Evolutionary conservation across 148 eudicot species (phyloP), one percentile per base, ranked within the genome.

Genomic region (Pouteria glomerata): DNA sequence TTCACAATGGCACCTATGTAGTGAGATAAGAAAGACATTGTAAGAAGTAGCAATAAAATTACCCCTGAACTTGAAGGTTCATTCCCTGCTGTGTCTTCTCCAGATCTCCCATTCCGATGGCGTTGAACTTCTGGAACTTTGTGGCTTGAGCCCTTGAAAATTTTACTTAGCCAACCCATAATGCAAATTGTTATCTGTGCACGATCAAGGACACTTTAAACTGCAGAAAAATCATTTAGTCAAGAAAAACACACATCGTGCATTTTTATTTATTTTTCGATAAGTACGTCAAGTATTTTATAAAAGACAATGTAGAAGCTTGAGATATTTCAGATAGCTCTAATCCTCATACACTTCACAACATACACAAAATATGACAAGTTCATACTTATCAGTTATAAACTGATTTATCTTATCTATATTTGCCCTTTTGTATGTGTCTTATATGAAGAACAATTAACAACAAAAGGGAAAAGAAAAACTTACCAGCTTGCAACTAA

Each of bases 141-240:
- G 74, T 88, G 83, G 71, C 79, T 79, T 53, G 93, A 90, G 74
- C 89, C 89, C 75, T 86, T 88, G 71, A 90, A 88, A 79, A 90
- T 68, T 77, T 86, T 90, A 86, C 84, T 90, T 59, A 88, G 85
- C 97, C 97, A 88, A 26, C 97, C 93, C 93, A 90, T 90, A 50
- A 76, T 50, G 23, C 23, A 44, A 70, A 62, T 67, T 66, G 73
- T 44, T 71, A 79, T 74, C 68, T 74, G 73, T 66, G 66, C 83
- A 81, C 76, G 67, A 63, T 53, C 73, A 71, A 62, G 34, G 1
- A 71, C 63, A 29, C 42, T 8, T 61, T 72, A 50, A 74, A 73
- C 87, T 85, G 84, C 78, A 69, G 15, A 67, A 71, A 10, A 41
- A 65, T 30, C 31, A 74, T 52, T 23, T 56, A 30, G 19, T 34